phyloP scores from a whole-genome alignment of 148 eudicot species.

The Fagopyrum esculentum region DNA sequence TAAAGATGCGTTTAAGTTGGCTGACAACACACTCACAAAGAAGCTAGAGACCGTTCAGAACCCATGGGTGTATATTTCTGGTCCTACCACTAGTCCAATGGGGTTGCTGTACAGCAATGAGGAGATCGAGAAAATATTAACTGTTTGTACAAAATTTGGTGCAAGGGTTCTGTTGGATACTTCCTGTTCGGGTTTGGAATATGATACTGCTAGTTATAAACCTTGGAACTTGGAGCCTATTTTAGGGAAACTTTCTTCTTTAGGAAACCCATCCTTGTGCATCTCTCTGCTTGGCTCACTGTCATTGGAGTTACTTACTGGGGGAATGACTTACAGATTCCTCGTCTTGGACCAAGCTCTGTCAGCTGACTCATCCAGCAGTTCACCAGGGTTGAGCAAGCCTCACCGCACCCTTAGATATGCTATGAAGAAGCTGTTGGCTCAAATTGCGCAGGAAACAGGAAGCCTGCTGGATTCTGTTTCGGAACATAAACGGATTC shows the following conservation, averaged over 20 bases:
- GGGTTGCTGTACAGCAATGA: slow-evolving; percentile 74
- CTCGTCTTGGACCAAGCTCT: slow-evolving; percentile 58
- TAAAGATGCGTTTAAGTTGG: slow-evolving; percentile 66
- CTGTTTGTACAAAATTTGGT: slow-evolving; percentile 73
- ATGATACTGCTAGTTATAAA: slow-evolving; percentile 35
- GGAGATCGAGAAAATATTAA: slow-evolving; percentile 57
- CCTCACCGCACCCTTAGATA: slow-evolving; percentile 82
- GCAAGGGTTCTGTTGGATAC: slow-evolving; percentile 86
- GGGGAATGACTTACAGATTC: slow-evolving; percentile 79
- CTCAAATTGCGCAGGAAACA: slow-evolving; percentile 45
- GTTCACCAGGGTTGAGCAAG: slow-evolving; percentile 66
- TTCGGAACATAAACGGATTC: slow-evolving; percentile 42
- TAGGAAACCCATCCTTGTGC: slow-evolving; percentile 43
- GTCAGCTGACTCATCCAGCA: slow-evolving; percentile 48
- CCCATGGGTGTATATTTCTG: slow-evolving; percentile 91
- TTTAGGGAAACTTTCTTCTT: slow-evolving; percentile 40
- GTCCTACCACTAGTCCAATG: slow-evolving; percentile 86
- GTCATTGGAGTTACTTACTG: slow-evolving; percentile 76
- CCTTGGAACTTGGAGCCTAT: slow-evolving; percentile 67
- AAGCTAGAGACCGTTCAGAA: slow-evolving; percentile 45
- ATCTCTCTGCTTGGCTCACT: slow-evolving; percentile 77
- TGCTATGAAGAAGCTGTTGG: slow-evolving; percentile 77
- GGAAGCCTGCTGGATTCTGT: slow-evolving; percentile 36
- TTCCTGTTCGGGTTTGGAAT: slow-evolving; percentile 79
- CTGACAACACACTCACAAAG: slow-evolving; percentile 38